Evolutionary conservation across 1,284 basidiomycete species (phyloP).

Genomic region (Moniliophthora roreri): DNA sequence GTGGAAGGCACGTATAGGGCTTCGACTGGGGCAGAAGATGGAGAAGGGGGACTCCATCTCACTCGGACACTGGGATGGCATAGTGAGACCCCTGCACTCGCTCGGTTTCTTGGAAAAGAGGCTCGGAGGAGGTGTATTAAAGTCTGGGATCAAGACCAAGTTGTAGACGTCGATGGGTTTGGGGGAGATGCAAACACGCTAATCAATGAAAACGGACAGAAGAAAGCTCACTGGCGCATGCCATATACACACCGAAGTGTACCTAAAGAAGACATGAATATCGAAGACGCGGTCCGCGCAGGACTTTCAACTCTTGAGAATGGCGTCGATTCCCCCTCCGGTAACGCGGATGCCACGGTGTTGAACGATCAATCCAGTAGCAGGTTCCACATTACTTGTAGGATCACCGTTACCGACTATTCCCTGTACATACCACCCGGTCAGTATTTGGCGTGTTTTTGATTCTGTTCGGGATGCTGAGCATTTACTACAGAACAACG

Average conservation of each 20-base stretch:
- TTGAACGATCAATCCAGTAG: slow-evolving; percentile 32
- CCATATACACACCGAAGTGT: slow-evolving; percentile 24
- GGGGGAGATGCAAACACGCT: slow-evolving; percentile 10
- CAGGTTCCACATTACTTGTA: slow-evolving; percentile 67
- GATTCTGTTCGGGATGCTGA: slow-evolving; percentile 4
- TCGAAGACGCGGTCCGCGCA: not conserved
- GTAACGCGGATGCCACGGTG: slow-evolving; percentile 1
- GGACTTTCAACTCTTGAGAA: not conserved
- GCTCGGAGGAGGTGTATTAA: slow-evolving; percentile 57
- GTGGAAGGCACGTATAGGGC: slow-evolving; percentile 40
- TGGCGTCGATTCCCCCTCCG: not conserved
- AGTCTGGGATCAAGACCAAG: slow-evolving; percentile 46
- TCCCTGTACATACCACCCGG: slow-evolving; percentile 62
- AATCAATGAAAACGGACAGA: slow-evolving; percentile 18
- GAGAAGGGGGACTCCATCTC: slow-evolving; percentile 36
- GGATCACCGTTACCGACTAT: slow-evolving; percentile 61
- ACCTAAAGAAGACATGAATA: not conserved
- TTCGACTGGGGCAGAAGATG: slow-evolving; percentile 11
- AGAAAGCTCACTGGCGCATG: slow-evolving; percentile 25
- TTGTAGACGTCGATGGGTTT: slow-evolving; percentile 41
- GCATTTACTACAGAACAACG: slow-evolving; percentile 40
- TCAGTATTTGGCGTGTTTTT: slow-evolving; percentile 27
- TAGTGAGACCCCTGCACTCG: slow-evolving; percentile 68
- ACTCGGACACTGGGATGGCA: slow-evolving; percentile 68
- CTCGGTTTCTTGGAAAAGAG: slow-evolving; percentile 64